Evolutionary conservation across 1,284 basidiomycete genomes (phyloP).

Genomic region (Vanrija sp.): DNA sequence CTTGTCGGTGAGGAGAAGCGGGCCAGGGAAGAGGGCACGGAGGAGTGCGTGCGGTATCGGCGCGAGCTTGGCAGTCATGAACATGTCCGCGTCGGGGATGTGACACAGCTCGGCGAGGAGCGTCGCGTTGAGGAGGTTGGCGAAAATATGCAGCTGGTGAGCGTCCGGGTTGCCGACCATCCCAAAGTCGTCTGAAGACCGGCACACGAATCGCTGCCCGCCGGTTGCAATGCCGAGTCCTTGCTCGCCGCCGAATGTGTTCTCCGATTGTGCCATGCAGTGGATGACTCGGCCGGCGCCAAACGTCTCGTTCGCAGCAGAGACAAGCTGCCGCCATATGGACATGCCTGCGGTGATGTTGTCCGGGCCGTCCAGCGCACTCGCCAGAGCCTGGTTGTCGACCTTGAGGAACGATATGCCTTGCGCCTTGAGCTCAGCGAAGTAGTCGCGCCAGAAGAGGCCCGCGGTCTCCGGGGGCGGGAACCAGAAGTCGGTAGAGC

Average conservation of each 20-base stretch:
- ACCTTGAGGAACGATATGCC: slow-evolving; percentile 38
- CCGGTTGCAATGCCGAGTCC: slow-evolving; percentile 3
- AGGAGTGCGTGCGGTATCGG: slow-evolving; percentile 33
- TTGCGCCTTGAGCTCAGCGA: slow-evolving; percentile 19
- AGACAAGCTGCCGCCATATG: slow-evolving; percentile 23
- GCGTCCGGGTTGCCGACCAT: slow-evolving; percentile 13
- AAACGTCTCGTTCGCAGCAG: slow-evolving; percentile 19
- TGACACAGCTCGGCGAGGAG: slow-evolving; percentile 28
- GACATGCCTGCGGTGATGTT: slow-evolving; percentile 11
- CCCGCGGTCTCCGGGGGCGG: slow-evolving; percentile 25
- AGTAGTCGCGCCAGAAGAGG: slow-evolving; percentile 37
- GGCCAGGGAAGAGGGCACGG: slow-evolving; percentile 30
- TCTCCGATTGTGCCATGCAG: slow-evolving; percentile 36
- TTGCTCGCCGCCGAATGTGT: slow-evolving; percentile 27
- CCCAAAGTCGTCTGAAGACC: slow-evolving; percentile 37
- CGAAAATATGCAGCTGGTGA: slow-evolving; percentile 27
- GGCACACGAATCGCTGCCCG: slow-evolving; percentile 4
- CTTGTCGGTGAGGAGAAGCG: slow-evolving; percentile 33
- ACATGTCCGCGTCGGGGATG: slow-evolving; percentile 41
- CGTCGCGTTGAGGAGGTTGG: slow-evolving; percentile 27
- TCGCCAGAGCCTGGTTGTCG: slow-evolving; percentile 30
- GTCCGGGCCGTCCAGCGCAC: slow-evolving; percentile 8
- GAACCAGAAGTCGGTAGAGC: slow-evolving; percentile 12
- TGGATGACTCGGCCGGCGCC: slow-evolving; percentile 27
- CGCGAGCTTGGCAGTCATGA: slow-evolving; percentile 21